Base-by-base conservation (phyloP, 768 basidiomycete genomes). In the Nevesoporus exiguus region DNA sequence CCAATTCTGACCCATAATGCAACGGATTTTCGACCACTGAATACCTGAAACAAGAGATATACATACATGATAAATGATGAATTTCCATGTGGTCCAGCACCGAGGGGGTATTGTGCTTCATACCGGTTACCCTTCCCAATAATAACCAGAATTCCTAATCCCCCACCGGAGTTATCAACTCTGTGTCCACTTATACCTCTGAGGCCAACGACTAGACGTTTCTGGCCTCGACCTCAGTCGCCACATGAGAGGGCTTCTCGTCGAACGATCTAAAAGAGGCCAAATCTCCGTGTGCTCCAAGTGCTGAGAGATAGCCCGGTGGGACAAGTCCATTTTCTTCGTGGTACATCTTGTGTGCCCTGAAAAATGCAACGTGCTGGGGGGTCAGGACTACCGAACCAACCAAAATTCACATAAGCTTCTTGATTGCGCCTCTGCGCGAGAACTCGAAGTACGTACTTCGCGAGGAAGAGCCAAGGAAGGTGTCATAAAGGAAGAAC, bases 391-490 rank as follows among this genome's bases (percentile, higher is more conserved):
- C 68, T 70, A 41, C 54, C 42, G 11, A 27, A 56, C 14, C 15
- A 14, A 51, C 3, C n/a, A 10, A 2, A 30, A 51, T 43, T 22
- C 30, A 17, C 47, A 13, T 68, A 41, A 66, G 57, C 34, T 46
- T 47, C 47, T 36, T 24, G 36, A 36, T 37, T 33, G 56, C 30
- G 36, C 27, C 11, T 45, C 48, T 29, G 14, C 17, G 5, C 6
- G 31, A 33, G 55, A 52, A 63, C 21, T 7, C 19, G 6, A 34
- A 27, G 41, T 7, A 68, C 78, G 54, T 60, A 83, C 84, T 81
- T 67, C 84, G 71, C 56, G 80, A 77, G 11, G 80, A 81, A 63
- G 86, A 85, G 22, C 72, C 66, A 24, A 88, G 69, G 65, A 87
- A 75, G 9, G 78, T 54, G 57, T 85, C 81, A 50, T 87, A 85